phyloP scores from a whole-genome alignment of 108 stramenopile species.

The Cyclotella choctawhatcheeana region DNA sequence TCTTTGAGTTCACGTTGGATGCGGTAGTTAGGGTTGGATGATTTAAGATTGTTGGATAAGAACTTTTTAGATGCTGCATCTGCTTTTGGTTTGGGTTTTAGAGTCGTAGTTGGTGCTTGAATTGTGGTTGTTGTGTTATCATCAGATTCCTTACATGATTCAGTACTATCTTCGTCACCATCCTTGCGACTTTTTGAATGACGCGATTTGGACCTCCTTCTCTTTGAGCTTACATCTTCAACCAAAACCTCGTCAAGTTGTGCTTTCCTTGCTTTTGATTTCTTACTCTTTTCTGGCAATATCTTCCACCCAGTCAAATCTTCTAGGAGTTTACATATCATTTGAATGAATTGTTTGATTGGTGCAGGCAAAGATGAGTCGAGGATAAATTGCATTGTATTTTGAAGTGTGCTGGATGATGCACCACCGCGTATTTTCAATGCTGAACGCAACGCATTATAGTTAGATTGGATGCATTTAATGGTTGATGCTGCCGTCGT shows the following conservation, averaged over 20 bases:
- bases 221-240: slow-evolving; percentile 22
- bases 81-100: slow-evolving; percentile 22
- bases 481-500: background rate
- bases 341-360: slow-evolving; percentile 37
- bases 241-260: slow-evolving; percentile 39
- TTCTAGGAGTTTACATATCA: slow-evolving; percentile 35
- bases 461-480: background rate
- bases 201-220: slow-evolving; percentile 14
- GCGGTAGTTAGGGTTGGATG: slow-evolving; percentile 80
- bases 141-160: background rate
- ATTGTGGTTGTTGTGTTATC: background rate
- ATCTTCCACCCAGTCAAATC: slow-evolving; percentile 35
- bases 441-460: background rate
- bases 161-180: background rate
- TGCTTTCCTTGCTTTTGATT: slow-evolving; percentile 36
- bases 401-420: slow-evolving; percentile 28
- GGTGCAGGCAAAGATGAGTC: slow-evolving; percentile 29
- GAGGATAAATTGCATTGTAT: slow-evolving; percentile 25
- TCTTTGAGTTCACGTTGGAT: slow-evolving; percentile 89
- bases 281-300: slow-evolving; percentile 24
- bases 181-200: background rate
- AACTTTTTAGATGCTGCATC: slow-evolving; percentile 66
- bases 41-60: slow-evolving; percentile 56
- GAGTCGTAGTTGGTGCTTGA: background rate
- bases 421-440: slow-evolving; percentile 32